Conservation (phyloP, 768 basidiomycete species). For the Amylocystis lapponica region DNA sequence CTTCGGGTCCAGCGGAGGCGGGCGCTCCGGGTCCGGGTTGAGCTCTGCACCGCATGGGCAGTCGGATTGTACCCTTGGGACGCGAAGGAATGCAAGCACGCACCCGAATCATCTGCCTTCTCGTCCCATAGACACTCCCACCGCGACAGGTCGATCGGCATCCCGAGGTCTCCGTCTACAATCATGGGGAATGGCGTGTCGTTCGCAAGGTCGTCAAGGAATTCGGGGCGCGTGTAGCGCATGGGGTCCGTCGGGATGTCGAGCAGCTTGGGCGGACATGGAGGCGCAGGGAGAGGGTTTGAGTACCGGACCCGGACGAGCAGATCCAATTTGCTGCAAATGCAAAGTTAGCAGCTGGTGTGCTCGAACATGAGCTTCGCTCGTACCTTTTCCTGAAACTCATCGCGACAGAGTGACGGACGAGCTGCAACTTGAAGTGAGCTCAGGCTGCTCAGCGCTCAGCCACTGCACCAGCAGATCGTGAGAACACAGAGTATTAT, state of each 20-base stretch:
- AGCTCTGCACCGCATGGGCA: slow-evolving; percentile 33
- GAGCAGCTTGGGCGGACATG: slow-evolving; percentile 94
- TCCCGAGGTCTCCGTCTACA: slow-evolving; percentile 93
- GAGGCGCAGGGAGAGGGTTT: slow-evolving; percentile 91
- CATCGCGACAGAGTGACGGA: too few relatives aligned
- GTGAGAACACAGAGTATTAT: too few relatives aligned
- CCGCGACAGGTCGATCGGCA: slow-evolving; percentile 86
- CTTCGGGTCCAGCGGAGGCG: slow-evolving; percentile 62
- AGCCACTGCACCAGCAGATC: neutral
- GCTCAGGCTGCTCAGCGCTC: neutral
- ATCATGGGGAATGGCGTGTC: slow-evolving; percentile 91
- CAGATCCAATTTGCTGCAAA: slow-evolving; percentile 76
- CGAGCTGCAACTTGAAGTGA: neutral
- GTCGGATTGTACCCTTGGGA: neutral
- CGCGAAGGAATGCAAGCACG: slow-evolving; percentile 11
- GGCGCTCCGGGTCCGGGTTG: slow-evolving; percentile 60
- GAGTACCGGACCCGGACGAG: slow-evolving; percentile 90
- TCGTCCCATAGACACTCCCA: slow-evolving; percentile 86
- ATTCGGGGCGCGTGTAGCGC: slow-evolving; percentile 84
- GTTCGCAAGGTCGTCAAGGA: slow-evolving; percentile 72
- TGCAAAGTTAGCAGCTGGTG: neutral
- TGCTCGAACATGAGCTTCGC: neutral
- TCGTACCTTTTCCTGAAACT: slow-evolving; percentile 52
- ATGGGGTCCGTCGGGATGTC: slow-evolving; percentile 86
- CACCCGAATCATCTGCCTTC: slow-evolving; percentile 63